Evolutionary conservation across 2,329 filamentous ascomycete species (phyloP), one percentile per base, ranked within the genome.

Genomic region (Pyrenochaeta sp.): DNA sequence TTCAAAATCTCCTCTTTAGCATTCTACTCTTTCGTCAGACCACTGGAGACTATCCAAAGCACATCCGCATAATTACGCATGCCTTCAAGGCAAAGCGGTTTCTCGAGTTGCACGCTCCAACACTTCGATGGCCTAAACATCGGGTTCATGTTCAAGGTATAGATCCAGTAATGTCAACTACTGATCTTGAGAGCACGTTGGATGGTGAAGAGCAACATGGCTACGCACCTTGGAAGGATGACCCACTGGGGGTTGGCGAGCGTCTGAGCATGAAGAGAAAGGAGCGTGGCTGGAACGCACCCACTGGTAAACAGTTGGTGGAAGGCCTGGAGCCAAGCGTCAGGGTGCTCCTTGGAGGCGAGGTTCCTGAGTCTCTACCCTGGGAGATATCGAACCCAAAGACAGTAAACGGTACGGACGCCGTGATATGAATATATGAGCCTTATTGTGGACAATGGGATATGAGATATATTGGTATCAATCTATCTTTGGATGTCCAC

Each of bases 1-100:
- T 91, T 68, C 88, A 92, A 70, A 97, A 97, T 70, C 77, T 97
- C 4, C 77, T 96, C 14, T 92, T 93, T 71, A 89, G 89, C 11
- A 79, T 96, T 66, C 80, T 89, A 58, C 78, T 81, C 2, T 85
- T 83, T 54, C 67, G 72, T 4, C 68, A 72, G 23, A 67, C 67
- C 2, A 73, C 69, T 1, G 77, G 77, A 3, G 45, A 41, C 1
- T 81, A 79, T 55, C 80, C 80, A 1, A 60, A 67, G 17, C 67
- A 70, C 1, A 66, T 82, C 18, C 77, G 76, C 1, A 63, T 82
- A 29, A 71, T 82, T 27, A 81, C 79, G 2, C 79, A 82, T 62
- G 78, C 78, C 0, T 82, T 82, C 71, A 82, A 82, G 49, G 67
- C 76, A 15, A 66, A 64, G 20, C 67, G 80, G 1, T 81, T 82